Conservation (phyloP, 179 eudicot species). For the Patellifolia procumbens region DNA sequence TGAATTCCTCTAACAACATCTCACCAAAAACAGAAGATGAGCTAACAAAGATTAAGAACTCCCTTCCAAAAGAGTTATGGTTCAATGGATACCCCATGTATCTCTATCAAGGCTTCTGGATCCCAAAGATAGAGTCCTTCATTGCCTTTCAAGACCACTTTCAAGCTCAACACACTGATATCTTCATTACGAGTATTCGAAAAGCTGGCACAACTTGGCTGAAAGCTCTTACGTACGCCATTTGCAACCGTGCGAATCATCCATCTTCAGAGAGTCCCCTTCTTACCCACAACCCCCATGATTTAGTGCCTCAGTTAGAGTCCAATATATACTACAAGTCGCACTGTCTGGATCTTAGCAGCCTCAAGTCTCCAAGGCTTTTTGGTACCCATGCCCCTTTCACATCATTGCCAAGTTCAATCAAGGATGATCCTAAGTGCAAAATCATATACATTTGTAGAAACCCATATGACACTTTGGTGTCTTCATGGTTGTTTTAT, state of each 20-base stretch:
- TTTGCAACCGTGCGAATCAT: slow-evolving; percentile 16
- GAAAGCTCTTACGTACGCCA: slow-evolving; percentile 22
- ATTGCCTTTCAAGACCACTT: slow-evolving; percentile 21
- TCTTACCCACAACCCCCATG: slow-evolving; percentile 28
- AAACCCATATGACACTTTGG: too few species aligned
- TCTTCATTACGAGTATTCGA: slow-evolving; percentile 19
- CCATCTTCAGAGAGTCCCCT: slow-evolving; percentile 18
- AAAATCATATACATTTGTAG: too few species aligned
- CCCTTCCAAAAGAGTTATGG: slow-evolving; percentile 37
- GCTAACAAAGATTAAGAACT: neutral
- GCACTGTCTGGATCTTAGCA: neutral
- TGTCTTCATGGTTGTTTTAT: too few species aligned
- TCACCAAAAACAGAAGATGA: neutral
- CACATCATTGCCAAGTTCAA: slow-evolving; percentile 22
- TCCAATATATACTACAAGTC: neutral
- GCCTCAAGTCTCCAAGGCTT: slow-evolving; percentile 20
- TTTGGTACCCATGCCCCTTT: slow-evolving; percentile 28
- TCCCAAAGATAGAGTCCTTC: neutral
- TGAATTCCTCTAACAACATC: neutral
- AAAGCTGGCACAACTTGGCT: slow-evolving; percentile 38
- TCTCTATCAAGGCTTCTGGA: slow-evolving; percentile 46
- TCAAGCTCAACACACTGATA: slow-evolving; percentile 27
- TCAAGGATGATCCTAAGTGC: too few species aligned
- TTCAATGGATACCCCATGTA: slow-evolving; percentile 28
- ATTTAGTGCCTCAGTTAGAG: slow-evolving; percentile 25